Conservation (phyloP, 495 filamentous ascomycete genomes). For the Penicillium taxi region DNA sequence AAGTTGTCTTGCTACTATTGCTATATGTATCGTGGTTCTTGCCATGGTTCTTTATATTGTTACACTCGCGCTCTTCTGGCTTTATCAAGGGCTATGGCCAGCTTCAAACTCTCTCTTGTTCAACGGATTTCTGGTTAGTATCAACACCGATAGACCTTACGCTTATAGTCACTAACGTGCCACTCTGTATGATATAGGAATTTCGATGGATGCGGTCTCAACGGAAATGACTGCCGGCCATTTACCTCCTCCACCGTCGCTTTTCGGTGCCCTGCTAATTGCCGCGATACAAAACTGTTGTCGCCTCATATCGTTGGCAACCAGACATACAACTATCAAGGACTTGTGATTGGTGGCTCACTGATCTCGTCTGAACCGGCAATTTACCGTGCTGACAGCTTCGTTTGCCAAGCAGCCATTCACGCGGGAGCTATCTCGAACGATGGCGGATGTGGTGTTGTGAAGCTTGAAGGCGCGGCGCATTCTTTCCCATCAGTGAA, state of each 20-base stretch:
- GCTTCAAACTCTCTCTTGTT: conserved; percentile 60
- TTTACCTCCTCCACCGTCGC: conserved; percentile 61
- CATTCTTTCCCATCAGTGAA: conserved; percentile 52
- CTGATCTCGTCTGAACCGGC: conserved; percentile 31
- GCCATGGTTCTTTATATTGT: conserved; percentile 59
- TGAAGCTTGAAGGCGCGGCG: conserved; percentile 58
- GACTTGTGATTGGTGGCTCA: conserved; percentile 70
- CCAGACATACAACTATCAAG: conserved; percentile 59
- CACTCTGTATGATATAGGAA: conserved; percentile 39
- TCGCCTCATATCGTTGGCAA: conserved; percentile 70
- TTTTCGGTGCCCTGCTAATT: conserved; percentile 77
- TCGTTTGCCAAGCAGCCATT: conserved; percentile 73
- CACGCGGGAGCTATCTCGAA: conserved; percentile 68
- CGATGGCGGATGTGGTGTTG: conserved; percentile 69
- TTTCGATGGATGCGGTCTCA: conserved; percentile 61
- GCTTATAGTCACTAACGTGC: not conserved
- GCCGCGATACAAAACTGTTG: conserved; percentile 53
- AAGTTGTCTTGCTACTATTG: conserved; percentile 48
- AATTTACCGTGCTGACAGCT: conserved; percentile 74
- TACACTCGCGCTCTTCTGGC: conserved; percentile 52
- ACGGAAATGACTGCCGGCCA: conserved; percentile 74
- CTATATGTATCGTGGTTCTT: conserved; percentile 66
- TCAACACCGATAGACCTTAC: not conserved
- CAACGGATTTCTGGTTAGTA: conserved; percentile 49
- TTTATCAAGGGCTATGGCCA: conserved; percentile 63